phyloP scores from a whole-genome alignment of 495 filamentous ascomycete genomes.

The Aspergillus saccharolyticus region DNA sequence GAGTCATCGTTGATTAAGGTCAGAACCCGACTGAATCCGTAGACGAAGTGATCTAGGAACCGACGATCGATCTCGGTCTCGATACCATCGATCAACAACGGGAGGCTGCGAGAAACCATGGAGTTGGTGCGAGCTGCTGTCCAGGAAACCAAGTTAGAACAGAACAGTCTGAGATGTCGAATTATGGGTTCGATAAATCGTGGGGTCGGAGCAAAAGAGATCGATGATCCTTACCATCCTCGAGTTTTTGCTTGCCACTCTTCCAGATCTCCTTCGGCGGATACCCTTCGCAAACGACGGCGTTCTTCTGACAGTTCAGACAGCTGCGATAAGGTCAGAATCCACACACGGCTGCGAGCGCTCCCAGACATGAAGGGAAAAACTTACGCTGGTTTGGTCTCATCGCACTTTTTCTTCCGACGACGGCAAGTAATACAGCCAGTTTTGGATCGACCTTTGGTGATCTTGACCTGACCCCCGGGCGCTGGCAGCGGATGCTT shows the following conservation, averaged over 20 bases:
- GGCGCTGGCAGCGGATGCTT: conserved; percentile 67
- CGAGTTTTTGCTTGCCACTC: conserved; percentile 69
- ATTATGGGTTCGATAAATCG: background rate
- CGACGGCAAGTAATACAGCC: conserved; percentile 89
- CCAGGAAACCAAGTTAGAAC: background rate
- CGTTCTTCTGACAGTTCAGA: conserved; percentile 90
- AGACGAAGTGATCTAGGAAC: conserved; percentile 83
- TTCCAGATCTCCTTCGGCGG: conserved; percentile 85
- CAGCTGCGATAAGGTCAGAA: conserved; percentile 40
- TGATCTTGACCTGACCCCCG: conserved; percentile 57
- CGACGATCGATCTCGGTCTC: conserved; percentile 79
- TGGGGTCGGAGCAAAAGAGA: background rate
- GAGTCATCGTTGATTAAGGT: conserved; percentile 79
- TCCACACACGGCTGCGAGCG: conserved; percentile 10
- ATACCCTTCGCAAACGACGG: conserved; percentile 88
- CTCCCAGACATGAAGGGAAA: background rate
- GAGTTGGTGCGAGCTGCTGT: conserved; percentile 35
- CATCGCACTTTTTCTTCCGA: conserved; percentile 96
- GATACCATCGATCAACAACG: conserved; percentile 75
- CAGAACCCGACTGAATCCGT: conserved; percentile 71
- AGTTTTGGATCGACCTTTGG: conserved; percentile 89
- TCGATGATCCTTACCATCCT: conserved; percentile 55
- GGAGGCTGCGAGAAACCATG: conserved; percentile 57
- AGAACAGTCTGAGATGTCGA: conserved; percentile 12
- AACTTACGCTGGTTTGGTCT: conserved; percentile 72